phyloP scores from a whole-genome alignment of 129 eudicot species.

The Flaveria sonorensis region DNA sequence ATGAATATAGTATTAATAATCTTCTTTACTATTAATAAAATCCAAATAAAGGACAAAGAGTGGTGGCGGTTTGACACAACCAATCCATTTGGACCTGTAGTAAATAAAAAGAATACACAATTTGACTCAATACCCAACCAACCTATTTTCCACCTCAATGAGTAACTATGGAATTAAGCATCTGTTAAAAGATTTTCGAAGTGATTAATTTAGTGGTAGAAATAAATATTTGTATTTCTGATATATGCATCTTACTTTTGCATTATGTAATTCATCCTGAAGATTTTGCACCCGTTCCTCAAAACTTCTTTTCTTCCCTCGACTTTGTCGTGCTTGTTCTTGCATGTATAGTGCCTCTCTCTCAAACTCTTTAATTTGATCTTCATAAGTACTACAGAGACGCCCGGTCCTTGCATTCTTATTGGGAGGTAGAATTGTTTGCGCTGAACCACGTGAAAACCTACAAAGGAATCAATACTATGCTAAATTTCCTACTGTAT shows the following conservation, averaged over 20 bases:
- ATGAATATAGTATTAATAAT: neutral
- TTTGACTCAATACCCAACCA: neutral
- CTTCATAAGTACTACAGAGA: constrained; percentile 79
- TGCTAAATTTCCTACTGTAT: neutral
- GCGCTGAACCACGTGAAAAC: constrained; percentile 90
- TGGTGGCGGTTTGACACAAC: neutral
- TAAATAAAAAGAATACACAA: neutral
- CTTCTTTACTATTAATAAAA: neutral
- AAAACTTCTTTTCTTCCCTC: constrained; percentile 56
- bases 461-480: constrained; percentile 37
- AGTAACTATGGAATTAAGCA: neutral
- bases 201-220: no score
- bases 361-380: constrained; percentile 62
- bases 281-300: constrained; percentile 52
- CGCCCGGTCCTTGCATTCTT: constrained; percentile 62
- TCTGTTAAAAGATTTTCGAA: neutral
- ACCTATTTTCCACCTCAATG: neutral
- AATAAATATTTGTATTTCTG: neutral
- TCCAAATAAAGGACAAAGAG: neutral
- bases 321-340: constrained; percentile 48
- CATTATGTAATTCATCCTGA: constrained; percentile 38
- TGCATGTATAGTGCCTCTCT: constrained; percentile 46
- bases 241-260: constrained; percentile 47
- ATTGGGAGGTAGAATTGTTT: constrained; percentile 81
- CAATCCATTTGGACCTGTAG: neutral